Percentiles rank a stretch among this genome's conserved stretches.
Evolutionary conservation across 352 stramenopile species (phyloP).

Genomic region (Phytophthora agathidicida): DNA sequence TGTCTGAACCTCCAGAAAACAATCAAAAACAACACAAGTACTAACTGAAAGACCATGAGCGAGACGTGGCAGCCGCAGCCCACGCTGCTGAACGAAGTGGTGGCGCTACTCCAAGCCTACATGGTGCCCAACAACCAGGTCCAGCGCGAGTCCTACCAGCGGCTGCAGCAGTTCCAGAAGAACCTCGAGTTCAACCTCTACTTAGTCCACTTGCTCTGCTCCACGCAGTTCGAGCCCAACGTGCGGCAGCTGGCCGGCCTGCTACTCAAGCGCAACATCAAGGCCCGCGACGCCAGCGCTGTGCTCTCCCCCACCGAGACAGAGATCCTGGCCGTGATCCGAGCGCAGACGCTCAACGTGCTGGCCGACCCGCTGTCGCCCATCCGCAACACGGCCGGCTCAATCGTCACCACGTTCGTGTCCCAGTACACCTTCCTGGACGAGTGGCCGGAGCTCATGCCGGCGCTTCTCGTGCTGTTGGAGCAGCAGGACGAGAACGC

Average conservation of each 20-base stretch:
- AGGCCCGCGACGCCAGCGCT: constrained; percentile 65
- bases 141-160: constrained; percentile 82
- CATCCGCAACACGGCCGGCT: constrained; percentile 84
- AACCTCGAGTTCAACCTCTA: constrained; percentile 92
- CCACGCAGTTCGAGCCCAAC: constrained; percentile 55
- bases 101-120: constrained; percentile 79
- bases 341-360: constrained; percentile 73
- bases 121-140: constrained; percentile 88
- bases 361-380: constrained; percentile 60
- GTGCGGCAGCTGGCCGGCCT: constrained; percentile 82
- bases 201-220: constrained; percentile 85
- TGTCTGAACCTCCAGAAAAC: constrained; percentile 8
- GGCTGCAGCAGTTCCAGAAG: constrained; percentile 87
- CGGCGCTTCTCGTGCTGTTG: constrained; percentile 62
- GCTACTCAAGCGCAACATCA: constrained; percentile 90
- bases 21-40: neutral
- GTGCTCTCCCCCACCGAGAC: constrained; percentile 58
- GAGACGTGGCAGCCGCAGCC: constrained; percentile 81
- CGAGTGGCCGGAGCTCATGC: constrained; percentile 90
- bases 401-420: constrained; percentile 87
- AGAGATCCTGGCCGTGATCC: constrained; percentile 84
- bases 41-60: constrained; percentile 23
- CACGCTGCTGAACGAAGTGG: constrained; percentile 75
- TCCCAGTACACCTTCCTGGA: constrained; percentile 89
- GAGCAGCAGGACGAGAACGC: constrained; percentile 69